Percentiles rank a stretch among this genome's conserved stretches.
Evolutionary conservation across 768 basidiomycete genomes (phyloP).

Genomic region (Panellus pusillus): DNA sequence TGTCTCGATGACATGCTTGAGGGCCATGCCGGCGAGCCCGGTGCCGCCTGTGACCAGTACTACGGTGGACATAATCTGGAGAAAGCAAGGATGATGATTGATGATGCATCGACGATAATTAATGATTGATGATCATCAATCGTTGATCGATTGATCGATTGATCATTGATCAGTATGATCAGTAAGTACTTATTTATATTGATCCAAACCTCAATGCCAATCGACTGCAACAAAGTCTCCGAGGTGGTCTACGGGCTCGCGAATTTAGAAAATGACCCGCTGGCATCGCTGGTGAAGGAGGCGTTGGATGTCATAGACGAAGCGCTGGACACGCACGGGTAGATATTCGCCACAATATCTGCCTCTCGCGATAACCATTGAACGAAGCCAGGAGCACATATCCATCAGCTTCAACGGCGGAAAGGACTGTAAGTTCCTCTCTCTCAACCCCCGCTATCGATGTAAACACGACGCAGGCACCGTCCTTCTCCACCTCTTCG

Average conservation of each 20-base stretch:
- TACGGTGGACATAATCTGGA: slow-evolving; percentile 28
- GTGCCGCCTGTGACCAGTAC: slow-evolving; percentile 68
- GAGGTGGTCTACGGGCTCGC: slow-evolving; percentile 65
- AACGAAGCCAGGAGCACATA: slow-evolving; percentile 59
- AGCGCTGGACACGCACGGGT: slow-evolving; percentile 81
- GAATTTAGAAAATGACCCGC: slow-evolving; percentile 44
- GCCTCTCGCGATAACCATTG: slow-evolving; percentile 14
- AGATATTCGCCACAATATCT: slow-evolving; percentile 20
- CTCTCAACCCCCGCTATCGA: slow-evolving; percentile 5
- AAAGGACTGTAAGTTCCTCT: slow-evolving; percentile 80
- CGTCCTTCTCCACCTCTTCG: slow-evolving; percentile 88
- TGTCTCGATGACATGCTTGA: slow-evolving; percentile 58
- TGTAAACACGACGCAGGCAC: slow-evolving; percentile 60
- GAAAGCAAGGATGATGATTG: not conserved
- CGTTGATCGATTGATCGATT: too few species aligned
- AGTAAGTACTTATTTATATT: too few species aligned
- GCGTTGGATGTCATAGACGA: slow-evolving; percentile 81
- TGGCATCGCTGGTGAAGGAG: slow-evolving; percentile 66
- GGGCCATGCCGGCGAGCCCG: slow-evolving; percentile 66
- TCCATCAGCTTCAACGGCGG: slow-evolving; percentile 98
- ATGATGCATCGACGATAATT: not conserved
- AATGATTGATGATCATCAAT: not conserved
- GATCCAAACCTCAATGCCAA: slow-evolving; percentile 18
- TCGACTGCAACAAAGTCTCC: slow-evolving; percentile 56
- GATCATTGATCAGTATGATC: too few species aligned